A percentile compares a stretch with the other conserved stretches of the same genome.
Evolutionary conservation across 164 flowering plant species (phyloP).

Genomic region (Dillenia suffruticosa): DNA sequence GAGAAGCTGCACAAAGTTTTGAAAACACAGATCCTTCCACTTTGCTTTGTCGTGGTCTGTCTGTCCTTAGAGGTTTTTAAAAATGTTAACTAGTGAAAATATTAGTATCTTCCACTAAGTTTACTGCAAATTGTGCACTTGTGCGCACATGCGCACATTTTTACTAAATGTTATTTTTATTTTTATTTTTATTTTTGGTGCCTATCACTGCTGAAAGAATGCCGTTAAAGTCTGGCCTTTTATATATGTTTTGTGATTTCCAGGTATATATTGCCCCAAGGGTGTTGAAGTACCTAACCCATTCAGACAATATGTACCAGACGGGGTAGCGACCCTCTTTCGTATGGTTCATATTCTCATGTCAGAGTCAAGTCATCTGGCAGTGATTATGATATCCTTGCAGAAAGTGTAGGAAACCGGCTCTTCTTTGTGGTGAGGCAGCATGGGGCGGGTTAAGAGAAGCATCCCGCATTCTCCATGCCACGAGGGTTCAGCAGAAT

Average conservation of each 20-base stretch:
- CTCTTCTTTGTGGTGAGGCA: slow-evolving; percentile 95
- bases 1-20: slow-evolving; percentile 82
- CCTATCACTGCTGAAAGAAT: not conserved
- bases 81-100: not conserved
- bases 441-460: slow-evolving; percentile 95
- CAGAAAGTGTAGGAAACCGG: slow-evolving; percentile 68
- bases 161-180: no score
- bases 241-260: slow-evolving; percentile 7
- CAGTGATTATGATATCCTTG: slow-evolving; percentile 79
- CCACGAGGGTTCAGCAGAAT: slow-evolving; percentile 26
- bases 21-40: slow-evolving; percentile 60
- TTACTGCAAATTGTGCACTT: no score
- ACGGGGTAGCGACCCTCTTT: slow-evolving; percentile 90
- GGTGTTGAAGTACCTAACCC: slow-evolving; percentile 87
- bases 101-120: no score
- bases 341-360: slow-evolving; percentile 91
- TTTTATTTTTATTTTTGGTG: not conserved
- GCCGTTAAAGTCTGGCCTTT: not conserved
- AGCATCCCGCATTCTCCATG: slow-evolving; percentile 57
- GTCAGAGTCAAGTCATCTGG: slow-evolving; percentile 85
- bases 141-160: no score
- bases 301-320: slow-evolving; percentile 83
- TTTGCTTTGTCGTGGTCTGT: slow-evolving; percentile 61
- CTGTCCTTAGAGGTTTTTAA: slow-evolving; percentile 69
- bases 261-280: slow-evolving; percentile 82